A percentile compares a stretch with the other conserved stretches of the same genome.
Evolutionary conservation across 2,329 filamentous ascomycete genomes (phyloP).

Genomic region (Calonectria hawksworthii): DNA sequence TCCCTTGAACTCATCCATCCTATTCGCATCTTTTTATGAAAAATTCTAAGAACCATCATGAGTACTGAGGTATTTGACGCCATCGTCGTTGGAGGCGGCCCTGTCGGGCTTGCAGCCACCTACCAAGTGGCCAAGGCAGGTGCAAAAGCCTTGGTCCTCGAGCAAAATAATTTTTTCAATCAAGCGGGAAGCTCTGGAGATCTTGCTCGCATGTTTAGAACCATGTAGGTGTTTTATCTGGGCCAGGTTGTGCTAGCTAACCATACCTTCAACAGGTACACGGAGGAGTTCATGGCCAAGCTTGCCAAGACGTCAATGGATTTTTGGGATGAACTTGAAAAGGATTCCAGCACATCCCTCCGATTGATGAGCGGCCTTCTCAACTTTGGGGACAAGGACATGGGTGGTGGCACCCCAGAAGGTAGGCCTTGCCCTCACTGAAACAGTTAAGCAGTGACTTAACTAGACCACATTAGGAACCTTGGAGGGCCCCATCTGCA

Average conservation of each 20-base stretch:
- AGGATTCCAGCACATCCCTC: conserved; percentile 17
- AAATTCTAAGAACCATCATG: not conserved
- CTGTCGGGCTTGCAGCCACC: conserved; percentile 21
- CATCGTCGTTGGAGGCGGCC: conserved; percentile 22
- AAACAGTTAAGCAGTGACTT: not conserved
- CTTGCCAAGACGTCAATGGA: conserved; percentile 19
- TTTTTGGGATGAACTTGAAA: conserved; percentile 22
- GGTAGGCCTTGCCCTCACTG: not conserved
- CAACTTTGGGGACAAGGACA: conserved; percentile 26
- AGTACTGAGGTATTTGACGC: conserved; percentile 3
- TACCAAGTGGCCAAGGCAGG: conserved; percentile 22
- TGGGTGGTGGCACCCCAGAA: not conserved
- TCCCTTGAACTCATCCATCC: not conserved
- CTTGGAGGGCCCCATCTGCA: not conserved
- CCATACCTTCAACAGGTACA: conserved; percentile 3
- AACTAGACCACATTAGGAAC: not conserved
- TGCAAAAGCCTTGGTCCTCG: conserved; percentile 4
- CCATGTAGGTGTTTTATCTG: not conserved
- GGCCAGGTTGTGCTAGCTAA: not conserved
- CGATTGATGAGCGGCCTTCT: conserved; percentile 30
- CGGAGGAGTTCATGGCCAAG: conserved; percentile 24
- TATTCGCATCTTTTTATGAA: not conserved
- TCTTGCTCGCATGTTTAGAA: conserved; percentile 20
- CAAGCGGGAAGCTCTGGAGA: conserved; percentile 21
- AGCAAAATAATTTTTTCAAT: conserved; percentile 26